phyloP scores from a whole-genome alignment of 2,329 filamentous ascomycete species.

The Colletotrichum magnum region DNA sequence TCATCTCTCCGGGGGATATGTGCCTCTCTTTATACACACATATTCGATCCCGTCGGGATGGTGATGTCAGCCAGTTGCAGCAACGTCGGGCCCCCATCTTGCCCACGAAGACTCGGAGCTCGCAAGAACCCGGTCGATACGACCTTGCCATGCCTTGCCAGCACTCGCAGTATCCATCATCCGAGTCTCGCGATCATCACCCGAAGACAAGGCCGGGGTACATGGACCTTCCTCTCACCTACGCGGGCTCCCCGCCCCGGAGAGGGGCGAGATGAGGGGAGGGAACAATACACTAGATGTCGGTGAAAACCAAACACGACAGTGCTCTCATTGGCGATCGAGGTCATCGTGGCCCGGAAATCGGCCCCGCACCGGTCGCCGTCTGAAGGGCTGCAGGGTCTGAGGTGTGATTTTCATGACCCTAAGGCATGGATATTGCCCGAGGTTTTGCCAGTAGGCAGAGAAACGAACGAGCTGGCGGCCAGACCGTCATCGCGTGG shows the following conservation, averaged over 20 bases:
- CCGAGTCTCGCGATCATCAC: conserved; percentile 6
- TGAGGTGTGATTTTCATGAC: conserved; percentile 10
- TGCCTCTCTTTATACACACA: conserved; percentile 28
- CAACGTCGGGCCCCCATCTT: conserved; percentile 21
- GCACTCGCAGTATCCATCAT: conserved; percentile 6
- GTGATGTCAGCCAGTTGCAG: not conserved
- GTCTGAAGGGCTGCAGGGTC: not conserved
- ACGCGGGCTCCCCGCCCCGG: conserved; percentile 11
- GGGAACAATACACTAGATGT: not conserved
- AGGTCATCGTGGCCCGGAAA: conserved; percentile 24
- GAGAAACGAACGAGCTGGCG: conserved; percentile 14
- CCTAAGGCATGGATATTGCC: not conserved
- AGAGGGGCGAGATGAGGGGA: too few species aligned
- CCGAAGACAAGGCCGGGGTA: conserved; percentile 9
- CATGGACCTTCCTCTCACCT: conserved; percentile 6
- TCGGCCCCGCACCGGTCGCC: conserved; percentile 30
- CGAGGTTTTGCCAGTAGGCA: conserved; percentile 21
- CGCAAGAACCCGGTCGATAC: not conserved
- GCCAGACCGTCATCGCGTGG: conserved; percentile 7
- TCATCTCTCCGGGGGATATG: conserved; percentile 5
- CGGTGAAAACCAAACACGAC: conserved; percentile 22
- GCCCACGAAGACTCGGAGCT: not conserved
- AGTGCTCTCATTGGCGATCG: conserved; percentile 11
- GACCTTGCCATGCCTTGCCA: not conserved
- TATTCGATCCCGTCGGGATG: not conserved